Evolutionary conservation across 352 stramenopile genomes (phyloP), one percentile per base, ranked within the genome.

Genomic region (Elongisporangium senticosum): DNA sequence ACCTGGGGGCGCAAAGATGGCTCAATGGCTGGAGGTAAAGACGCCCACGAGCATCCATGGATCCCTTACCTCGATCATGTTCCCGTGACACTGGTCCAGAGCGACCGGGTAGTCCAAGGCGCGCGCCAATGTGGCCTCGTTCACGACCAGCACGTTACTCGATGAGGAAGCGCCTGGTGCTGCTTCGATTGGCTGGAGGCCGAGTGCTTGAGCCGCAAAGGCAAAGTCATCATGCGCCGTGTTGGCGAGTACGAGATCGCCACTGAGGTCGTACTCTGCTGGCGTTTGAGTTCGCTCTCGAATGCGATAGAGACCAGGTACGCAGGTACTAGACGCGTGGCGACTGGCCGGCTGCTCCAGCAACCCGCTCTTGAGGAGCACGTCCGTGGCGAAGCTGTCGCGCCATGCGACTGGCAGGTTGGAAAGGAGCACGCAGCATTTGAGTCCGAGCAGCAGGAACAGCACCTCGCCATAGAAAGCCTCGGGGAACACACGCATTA

Each of bases 381-480:
- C 75, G 0, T 86, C 63, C 6, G 4, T 22, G 11, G 71, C 53
- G 39, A 90, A 90, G 50, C 65, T 71, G 2, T 40, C 23, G 15
- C 72, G 71, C 77, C 75, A 90, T 3, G 56, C 51, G 0, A 39
- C 14, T 13, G 80, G 83, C 19, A 90, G 53, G 58, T 90, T 89
- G 37, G 83, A 90, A 49, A 93, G 68, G 40, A 93, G 17, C 50
- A 89, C 65, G 48, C 77, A 80, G 13, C 71, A 54, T 64, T 93
- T 93, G 49, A 90, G 63, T 10, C 79, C 79, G 8, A 55, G 53
- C 8, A 87, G 65, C 4, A 85, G 51, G 57, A 93, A 93, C 17
- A 88, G 63, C 56, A 90, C 73, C 67, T 93, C 83, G 4, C 83
- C 83, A 62, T 77, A 90, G 66, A 90, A 92, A 13, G 56, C 49